These are phyloP conservation scores for Fusarium mexicanum DNA, from an alignment of 2,329 filamentous ascomycete species.

Conservation along the genomic window DNA sequence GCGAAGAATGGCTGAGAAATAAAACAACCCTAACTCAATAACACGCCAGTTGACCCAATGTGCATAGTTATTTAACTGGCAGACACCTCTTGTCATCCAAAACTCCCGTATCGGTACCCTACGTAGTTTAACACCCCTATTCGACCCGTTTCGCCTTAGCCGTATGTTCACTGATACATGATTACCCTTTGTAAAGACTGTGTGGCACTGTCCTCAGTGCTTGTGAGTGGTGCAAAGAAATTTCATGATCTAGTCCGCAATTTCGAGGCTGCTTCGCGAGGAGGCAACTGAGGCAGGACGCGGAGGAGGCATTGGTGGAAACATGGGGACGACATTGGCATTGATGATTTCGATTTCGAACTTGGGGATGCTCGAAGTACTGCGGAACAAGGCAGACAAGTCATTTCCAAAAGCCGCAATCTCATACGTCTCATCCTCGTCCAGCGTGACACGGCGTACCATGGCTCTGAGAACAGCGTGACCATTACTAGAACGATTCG, in stretches of 20 bases:
- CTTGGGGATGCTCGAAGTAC: slow-evolving; percentile 32
- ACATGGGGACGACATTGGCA: not conserved
- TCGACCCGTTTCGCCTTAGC: not conserved
- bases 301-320: slow-evolving; percentile 25
- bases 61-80: not conserved
- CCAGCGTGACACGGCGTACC: slow-evolving; percentile 39
- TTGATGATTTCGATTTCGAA: slow-evolving; percentile 35
- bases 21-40: not conserved
- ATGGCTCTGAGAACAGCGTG: slow-evolving; percentile 8
- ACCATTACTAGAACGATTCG: slow-evolving; percentile 7
- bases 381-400: slow-evolving; percentile 35
- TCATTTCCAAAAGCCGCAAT: slow-evolving; percentile 43
- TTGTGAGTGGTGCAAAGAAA: not conserved
- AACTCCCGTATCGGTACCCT: slow-evolving; percentile 3
- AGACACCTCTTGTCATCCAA: not conserved
- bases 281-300: slow-evolving; percentile 28
- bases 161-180: not conserved
- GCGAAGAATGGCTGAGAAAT: not conserved
- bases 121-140: not conserved
- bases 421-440: slow-evolving; percentile 36
- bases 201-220: not conserved
- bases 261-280: slow-evolving; percentile 14
- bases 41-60: not conserved
- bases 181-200: not conserved
- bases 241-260: slow-evolving; percentile 6